Base-by-base conservation (phyloP, 192 early-diverging fungal genomes). In the Pilaira anomala region DNA sequence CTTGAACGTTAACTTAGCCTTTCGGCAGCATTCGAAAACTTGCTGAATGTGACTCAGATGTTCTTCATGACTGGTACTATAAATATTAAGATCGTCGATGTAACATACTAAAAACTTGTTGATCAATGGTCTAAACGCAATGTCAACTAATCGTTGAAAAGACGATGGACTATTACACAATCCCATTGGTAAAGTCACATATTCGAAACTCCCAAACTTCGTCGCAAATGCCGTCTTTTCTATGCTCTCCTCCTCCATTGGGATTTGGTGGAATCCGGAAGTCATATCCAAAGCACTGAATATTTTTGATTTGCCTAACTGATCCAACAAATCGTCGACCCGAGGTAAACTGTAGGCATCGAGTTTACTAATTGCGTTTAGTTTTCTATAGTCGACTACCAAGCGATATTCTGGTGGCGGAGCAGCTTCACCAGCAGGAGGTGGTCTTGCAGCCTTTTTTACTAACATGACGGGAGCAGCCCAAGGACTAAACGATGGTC, bases 231-330 rank as follows among this genome's bases (percentile, higher is more conserved):
- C 64, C 1, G 72, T 77, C 18, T 83, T 81, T 0, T 25, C 29
- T 3, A 73, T 51, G 28, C 82, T 74, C 0, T 45, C 67, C 24
- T 64, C 18, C 12, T 57, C 2, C 0, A 85, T 68, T 1, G 59
- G 59, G 0, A 88, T 63, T 48, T 76, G 71, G 42, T 83, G 57
- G 59, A 79, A 88, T 0, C 74, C 80, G 13, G 48, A 65, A 0
- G 33, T 41, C 16, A 80, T 45, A 52, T 84, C 81, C 0, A 86
- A 50, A 30, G 79, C 80, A 2, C 67, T 68, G 60, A 83, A 83
- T 3, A 71, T 7, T 11, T 58, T 28, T 7, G 70, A 65, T 13
- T 60, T 68, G 24, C 44, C 29, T 0, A 80, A 63, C 0, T 39
- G 49, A 7, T 75, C 78, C 25, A 85, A 42, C 2, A 69, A 49